These are phyloP conservation scores for Wickerhamiella nectarea DNA, from an alignment of 805 yeast genomes.

Conservation along the genomic window DNA sequence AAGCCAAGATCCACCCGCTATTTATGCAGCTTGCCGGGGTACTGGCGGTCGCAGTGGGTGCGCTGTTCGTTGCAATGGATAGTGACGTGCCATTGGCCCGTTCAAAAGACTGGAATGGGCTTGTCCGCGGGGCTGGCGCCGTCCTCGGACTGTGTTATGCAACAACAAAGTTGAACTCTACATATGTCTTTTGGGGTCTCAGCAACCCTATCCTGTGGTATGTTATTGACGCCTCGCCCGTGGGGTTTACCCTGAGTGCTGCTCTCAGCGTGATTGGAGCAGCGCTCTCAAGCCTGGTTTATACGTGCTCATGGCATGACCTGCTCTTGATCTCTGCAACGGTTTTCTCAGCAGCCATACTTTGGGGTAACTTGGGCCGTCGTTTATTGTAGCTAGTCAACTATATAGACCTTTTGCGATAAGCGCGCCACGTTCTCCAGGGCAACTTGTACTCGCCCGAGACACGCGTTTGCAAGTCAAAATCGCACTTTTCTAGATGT, in stretches of 20 bases:
- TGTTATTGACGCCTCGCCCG: slow-evolving; percentile 26
- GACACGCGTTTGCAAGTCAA: slow-evolving; percentile 40
- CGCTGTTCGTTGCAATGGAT: slow-evolving; percentile 22
- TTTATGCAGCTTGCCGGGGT: slow-evolving; percentile 21
- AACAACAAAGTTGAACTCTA: slow-evolving; percentile 26
- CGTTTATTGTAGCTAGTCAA: slow-evolving; percentile 16
- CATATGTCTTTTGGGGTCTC: slow-evolving; percentile 27
- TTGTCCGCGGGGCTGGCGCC: slow-evolving; percentile 29
- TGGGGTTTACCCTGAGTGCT: slow-evolving; percentile 27
- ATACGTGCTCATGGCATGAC: slow-evolving; percentile 24
- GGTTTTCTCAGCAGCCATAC: slow-evolving; percentile 27
- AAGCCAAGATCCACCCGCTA: slow-evolving; percentile 18
- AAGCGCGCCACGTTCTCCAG: slow-evolving; percentile 36
- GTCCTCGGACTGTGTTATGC: slow-evolving; percentile 30
- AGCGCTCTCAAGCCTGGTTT: slow-evolving; percentile 16
- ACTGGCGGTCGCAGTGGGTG: slow-evolving; percentile 22
- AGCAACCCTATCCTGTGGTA: slow-evolving; percentile 31
- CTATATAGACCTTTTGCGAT: background rate
- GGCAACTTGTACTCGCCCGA: slow-evolving; percentile 54
- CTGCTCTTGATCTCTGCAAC: slow-evolving; percentile 4
- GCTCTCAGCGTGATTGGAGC: slow-evolving; percentile 25
- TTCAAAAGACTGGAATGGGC: slow-evolving; percentile 23
- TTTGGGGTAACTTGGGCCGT: slow-evolving; percentile 30
- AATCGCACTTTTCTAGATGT: slow-evolving; percentile 46
- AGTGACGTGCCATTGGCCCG: slow-evolving; percentile 9